Evolutionary conservation across 306 rosid genomes (phyloP), one percentile per base, ranked within the genome.

Genomic region (Sindora glabra): DNA sequence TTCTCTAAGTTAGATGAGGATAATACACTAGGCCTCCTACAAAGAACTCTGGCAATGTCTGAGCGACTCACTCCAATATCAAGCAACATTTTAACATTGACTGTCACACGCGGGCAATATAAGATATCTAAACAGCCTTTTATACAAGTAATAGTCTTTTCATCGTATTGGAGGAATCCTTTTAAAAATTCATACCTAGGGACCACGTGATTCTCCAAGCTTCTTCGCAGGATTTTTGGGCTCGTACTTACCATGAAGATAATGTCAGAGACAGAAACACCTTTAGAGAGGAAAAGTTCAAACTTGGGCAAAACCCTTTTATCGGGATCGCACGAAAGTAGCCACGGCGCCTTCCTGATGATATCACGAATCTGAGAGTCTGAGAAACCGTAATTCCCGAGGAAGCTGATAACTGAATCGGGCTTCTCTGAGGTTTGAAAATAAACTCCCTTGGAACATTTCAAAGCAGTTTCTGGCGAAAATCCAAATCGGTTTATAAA

Each of bases 231-330:
- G 37, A 73, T 1, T 13, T 0, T 3, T 5, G 74, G 79, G 17
- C 2, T 13, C 12, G 0, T 45, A 51, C 59, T 9, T 0, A 67
- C 13, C 16, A 38, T 15, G 23, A 45, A 46, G 16, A 54, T 23
- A 13, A 65, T 8, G 11, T 73, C 68, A 42, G 49, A 34, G 3
- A 34, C 26, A 2, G 78, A 33, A 39, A 56, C 2, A 18, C 72
- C 71, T 64, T 63, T 63, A 30, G 71, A 47, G 12, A 13, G 12
- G 10, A 71, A 49, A 37, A 71, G 64, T 13, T 54, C 29, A 18
- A 71, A 10, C 32, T 71, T 71, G 52, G 77, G 77, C 37, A 37
- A 11, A 26, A 64, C 6, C 0, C 14, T 27, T 36, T 57, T 73
- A 13, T 38, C 42, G 5, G 42, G 64, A 7, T 65, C 3, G 52